phyloP scores from a whole-genome alignment of 257 asterid species.

The Ilex aquifolium region DNA sequence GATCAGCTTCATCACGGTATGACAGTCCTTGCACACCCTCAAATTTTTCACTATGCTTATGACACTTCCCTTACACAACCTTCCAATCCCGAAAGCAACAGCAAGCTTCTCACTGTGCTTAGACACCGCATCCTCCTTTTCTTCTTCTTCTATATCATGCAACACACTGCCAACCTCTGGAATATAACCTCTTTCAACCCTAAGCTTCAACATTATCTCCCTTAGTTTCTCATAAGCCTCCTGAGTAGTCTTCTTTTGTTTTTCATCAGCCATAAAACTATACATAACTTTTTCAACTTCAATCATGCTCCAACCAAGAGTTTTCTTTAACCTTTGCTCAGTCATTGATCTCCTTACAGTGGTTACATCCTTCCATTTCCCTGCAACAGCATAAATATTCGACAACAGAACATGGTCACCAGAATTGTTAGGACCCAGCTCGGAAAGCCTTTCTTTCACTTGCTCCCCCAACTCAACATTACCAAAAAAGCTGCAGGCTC shows the following conservation, averaged over 20 bases:
- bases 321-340: slow-evolving; percentile 43
- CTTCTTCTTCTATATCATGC: slow-evolving; percentile 66
- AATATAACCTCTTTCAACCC: slow-evolving; percentile 49
- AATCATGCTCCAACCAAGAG: slow-evolving; percentile 81
- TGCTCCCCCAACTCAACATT: slow-evolving; percentile 58
- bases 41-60: slow-evolving; percentile 63
- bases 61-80: slow-evolving; percentile 30
- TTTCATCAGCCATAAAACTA: slow-evolving; percentile 41
- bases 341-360: slow-evolving; percentile 53
- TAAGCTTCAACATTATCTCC: slow-evolving; percentile 43
- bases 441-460: slow-evolving; percentile 51
- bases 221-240: slow-evolving; percentile 50
- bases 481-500: slow-evolving; percentile 76
- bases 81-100: slow-evolving; percentile 58
- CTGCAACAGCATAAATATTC: slow-evolving; percentile 66
- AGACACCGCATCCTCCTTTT: slow-evolving; percentile 53
- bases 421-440: slow-evolving; percentile 57
- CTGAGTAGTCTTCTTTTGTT: slow-evolving; percentile 20
- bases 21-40: slow-evolving; percentile 74
- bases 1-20: slow-evolving; percentile 58
- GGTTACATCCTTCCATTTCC: slow-evolving; percentile 68
- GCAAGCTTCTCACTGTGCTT: slow-evolving; percentile 73
- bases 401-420: slow-evolving; percentile 73
- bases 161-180: slow-evolving; percentile 43
- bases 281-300: slow-evolving; percentile 50